These are phyloP conservation scores for Solanum habrochaites DNA, from an alignment of 257 asterid species.

Conservation along the genomic window DNA sequence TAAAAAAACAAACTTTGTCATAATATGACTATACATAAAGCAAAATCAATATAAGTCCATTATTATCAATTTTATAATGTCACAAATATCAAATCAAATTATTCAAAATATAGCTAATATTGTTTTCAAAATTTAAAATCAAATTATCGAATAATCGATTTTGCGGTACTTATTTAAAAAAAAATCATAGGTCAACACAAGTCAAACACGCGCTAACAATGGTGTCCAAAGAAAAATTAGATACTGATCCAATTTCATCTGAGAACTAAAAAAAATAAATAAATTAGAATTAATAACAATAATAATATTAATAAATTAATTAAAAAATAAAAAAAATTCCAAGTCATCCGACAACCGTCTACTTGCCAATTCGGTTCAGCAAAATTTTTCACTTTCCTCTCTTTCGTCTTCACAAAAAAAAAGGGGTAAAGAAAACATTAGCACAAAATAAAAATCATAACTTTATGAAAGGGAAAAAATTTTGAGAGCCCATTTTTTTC, in stretches of 20 bases:
- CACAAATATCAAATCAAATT: not conserved
- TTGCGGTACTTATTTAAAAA: no score
- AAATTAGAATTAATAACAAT: not conserved
- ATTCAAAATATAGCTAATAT: not conserved
- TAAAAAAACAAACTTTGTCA: not conserved
- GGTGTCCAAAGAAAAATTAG: not conserved
- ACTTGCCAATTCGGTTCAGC: conserved; percentile 35
- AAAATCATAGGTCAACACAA: not conserved
- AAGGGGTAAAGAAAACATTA: not conserved
- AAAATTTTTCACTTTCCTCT: not conserved
- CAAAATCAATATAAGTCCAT: not conserved
- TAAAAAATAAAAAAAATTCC: not conserved
- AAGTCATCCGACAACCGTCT: conserved; percentile 8
- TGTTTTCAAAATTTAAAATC: not conserved
- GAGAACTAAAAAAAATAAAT: not conserved
- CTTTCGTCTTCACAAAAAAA: not conserved
- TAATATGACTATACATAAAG: not conserved
- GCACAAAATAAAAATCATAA: not conserved
- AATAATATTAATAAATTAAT: not conserved
- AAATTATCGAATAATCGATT: not conserved
- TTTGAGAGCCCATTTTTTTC: not conserved
- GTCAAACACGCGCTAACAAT: not conserved
- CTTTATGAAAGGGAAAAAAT: not conserved
- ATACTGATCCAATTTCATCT: not conserved
- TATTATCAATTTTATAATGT: not conserved